Percentiles rank a stretch among this genome's conserved stretches.
Evolutionary conservation across 1,284 basidiomycete genomes (phyloP).

Genomic region (Takashimella tepidaria): DNA sequence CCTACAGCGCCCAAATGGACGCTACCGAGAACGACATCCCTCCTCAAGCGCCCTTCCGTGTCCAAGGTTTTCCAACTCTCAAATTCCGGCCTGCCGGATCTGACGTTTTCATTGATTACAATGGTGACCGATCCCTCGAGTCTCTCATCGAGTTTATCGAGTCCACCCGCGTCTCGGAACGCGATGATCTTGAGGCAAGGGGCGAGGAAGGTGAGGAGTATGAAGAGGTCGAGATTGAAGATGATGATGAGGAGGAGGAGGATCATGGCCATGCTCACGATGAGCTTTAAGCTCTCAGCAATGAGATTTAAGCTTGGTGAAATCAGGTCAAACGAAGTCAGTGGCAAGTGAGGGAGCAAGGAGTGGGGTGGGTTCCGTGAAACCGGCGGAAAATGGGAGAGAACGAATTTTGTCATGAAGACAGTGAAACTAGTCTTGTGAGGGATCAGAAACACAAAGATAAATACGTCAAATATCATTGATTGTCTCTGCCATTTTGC

Average conservation of each 20-base stretch:
- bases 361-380: no score
- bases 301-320: no score
- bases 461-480: no score
- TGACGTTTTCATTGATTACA: conserved; percentile 82
- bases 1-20: conserved; percentile 88
- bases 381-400: no score
- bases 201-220: conserved; percentile 18
- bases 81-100: conserved; percentile 93
- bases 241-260: conserved; percentile 19
- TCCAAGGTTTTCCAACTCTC: conserved; percentile 82
- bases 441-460: no score
- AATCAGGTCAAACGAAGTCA: no score
- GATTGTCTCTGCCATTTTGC: no score
- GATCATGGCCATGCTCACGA: conserved; percentile 37
- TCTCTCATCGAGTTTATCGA: conserved; percentile 78
- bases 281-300: conserved; percentile 45
- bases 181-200: conserved; percentile 16
- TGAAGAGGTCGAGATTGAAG: conserved; percentile 25
- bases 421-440: no score
- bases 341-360: no score
- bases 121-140: conserved; percentile 84
- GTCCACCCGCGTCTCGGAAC: conserved; percentile 62
- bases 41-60: conserved; percentile 73
- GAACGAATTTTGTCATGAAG: no score
- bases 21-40: conserved; percentile 96